phyloP scores from a whole-genome alignment of 2,329 filamentous ascomycete species.

The Trichophyton rubrum region DNA sequence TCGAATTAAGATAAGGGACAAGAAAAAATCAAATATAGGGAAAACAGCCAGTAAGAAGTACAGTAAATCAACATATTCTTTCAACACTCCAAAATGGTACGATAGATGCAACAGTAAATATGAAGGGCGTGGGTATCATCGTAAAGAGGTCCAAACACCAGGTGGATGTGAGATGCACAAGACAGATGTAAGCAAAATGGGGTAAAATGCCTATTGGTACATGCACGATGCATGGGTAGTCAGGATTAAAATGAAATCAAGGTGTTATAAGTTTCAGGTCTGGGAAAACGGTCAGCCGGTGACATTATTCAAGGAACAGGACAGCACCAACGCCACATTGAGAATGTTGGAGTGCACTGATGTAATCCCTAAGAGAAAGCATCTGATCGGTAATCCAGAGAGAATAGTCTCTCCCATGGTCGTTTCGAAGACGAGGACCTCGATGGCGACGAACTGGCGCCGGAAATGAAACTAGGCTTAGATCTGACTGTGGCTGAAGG shows the following conservation, averaged over 20 bases:
- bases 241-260: background rate
- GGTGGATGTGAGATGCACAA: no score
- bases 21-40: background rate
- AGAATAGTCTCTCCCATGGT: slow-evolving; percentile 34
- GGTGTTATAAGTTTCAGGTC: background rate
- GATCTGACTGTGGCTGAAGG: background rate
- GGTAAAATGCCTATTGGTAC: background rate
- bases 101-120: background rate
- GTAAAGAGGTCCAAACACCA: background rate
- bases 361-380: background rate
- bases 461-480: background rate
- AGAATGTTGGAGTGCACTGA: background rate
- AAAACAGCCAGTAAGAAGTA: background rate
- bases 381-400: slow-evolving; percentile 29
- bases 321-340: background rate
- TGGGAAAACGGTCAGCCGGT: background rate
- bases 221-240: background rate
- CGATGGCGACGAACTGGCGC: slow-evolving; percentile 14
- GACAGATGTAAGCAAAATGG: background rate
- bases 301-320: background rate
- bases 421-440: slow-evolving; percentile 20
- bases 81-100: background rate
- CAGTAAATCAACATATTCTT: background rate
- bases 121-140: background rate
- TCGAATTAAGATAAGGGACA: no score